These are phyloP conservation scores for Chaetothyriales sp. DNA, from an alignment of 2,329 filamentous ascomycete genomes.

Conservation along the genomic window DNA sequence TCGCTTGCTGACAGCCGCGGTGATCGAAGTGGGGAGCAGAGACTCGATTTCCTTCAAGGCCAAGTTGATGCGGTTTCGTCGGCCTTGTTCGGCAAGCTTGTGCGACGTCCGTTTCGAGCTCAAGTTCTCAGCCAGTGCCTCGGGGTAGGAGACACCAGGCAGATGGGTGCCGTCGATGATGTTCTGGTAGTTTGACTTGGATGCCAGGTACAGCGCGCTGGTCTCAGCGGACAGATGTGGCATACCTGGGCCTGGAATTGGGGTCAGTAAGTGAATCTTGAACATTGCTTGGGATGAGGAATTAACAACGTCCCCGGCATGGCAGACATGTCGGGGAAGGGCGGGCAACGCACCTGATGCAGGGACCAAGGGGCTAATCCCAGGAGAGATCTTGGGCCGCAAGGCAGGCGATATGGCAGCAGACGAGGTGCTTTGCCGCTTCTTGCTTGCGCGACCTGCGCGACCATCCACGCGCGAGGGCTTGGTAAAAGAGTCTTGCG, in stretches of 20 bases:
- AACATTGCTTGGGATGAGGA: neutral
- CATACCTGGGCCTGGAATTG: conserved; percentile 11
- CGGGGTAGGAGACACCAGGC: conserved; percentile 79
- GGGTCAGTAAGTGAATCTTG: conserved; percentile 4
- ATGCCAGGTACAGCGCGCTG: conserved; percentile 63
- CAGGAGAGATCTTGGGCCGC: conserved; percentile 78
- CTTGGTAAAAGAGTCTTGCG: conserved; percentile 24
- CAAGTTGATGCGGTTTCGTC: conserved; percentile 86
- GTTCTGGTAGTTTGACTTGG: conserved; percentile 96
- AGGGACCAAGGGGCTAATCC: conserved; percentile 78
- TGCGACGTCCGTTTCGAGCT: conserved; percentile 95
- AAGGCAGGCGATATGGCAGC: conserved; percentile 74
- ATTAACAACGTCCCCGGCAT: neutral
- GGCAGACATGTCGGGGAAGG: conserved; percentile 16
- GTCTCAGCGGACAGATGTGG: conserved; percentile 39
- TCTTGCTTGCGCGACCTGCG: conserved; percentile 41
- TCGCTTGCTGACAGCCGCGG: conserved; percentile 25
- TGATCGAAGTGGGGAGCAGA: conserved; percentile 51
- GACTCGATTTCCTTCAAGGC: conserved; percentile 83
- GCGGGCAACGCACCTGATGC: conserved; percentile 39
- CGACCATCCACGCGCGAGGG: conserved; percentile 11
- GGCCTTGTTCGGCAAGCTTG: conserved; percentile 93
- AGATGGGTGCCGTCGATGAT: conserved; percentile 86
- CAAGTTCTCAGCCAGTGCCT: conserved; percentile 78
- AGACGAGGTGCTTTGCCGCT: conserved; percentile 55